Evolutionary conservation across 768 basidiomycete species (phyloP), one percentile per base, ranked within the genome.

Genomic region (Cystoderma amianthinum): DNA sequence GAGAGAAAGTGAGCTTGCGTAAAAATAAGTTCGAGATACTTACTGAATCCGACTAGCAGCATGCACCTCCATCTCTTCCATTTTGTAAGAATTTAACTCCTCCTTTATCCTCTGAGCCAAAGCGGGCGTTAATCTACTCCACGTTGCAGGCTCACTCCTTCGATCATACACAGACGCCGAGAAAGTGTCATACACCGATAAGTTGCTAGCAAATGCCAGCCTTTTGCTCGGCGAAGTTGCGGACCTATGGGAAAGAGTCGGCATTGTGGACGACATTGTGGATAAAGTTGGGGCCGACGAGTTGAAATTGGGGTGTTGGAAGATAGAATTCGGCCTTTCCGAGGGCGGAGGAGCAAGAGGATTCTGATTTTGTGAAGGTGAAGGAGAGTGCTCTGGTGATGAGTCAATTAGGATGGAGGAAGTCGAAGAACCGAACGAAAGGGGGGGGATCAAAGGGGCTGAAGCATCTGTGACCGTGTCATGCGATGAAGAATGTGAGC

Each of bases 61-160:
- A 63, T 98, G 95, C 47, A 99, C 93, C 60, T 94, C 91, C 95
- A 99, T 98, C 68, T 97, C 93, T 64, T 95, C 93, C 87, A 97
- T 90, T 74, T 98, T 98, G 67, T 89, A 98, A 42, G 90, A 91
- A 64, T 99, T 99, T 39, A 99, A 71, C 65, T 95, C 91, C 66
- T 95, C 92, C 74, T 99, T 99, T 62, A 99, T 98, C 53, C 85
- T 76, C 70, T 97, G 91, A 30, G 95, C 95, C 54, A 98, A 69
- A 44, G 85, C 82, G 33, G 95, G 96, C 39, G 96, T 99, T 54
- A 99, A 65, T 30, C 89, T 77, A 64, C 94, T 97, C 82, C 93
- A 97, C 19, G 95, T 98, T 36, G 93, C 94, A 16, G 91, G 92
- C 62, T 97, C 95, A 51, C 90, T 92, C 53, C 93, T 72, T 40